These are phyloP conservation scores for Aspergillus affinis DNA, from an alignment of 495 filamentous ascomycete species.

Conservation along the genomic window DNA sequence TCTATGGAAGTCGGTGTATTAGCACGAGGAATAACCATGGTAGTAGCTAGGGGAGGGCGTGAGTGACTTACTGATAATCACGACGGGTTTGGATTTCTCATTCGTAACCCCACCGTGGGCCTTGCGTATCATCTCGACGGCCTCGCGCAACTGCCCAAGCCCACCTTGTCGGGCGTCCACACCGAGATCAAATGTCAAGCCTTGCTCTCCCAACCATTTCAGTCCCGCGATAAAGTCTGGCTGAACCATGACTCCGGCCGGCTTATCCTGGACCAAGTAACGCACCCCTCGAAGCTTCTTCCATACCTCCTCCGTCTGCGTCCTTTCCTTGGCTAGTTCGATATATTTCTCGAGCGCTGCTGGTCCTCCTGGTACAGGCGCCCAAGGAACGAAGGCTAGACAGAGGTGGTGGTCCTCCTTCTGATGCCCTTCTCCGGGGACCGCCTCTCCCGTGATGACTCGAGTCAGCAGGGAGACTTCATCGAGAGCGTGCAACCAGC, in stretches of 20 bases:
- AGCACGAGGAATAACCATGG: slow-evolving; percentile 6
- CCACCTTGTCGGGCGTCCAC: slow-evolving; percentile 72
- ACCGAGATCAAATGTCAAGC: slow-evolving; percentile 75
- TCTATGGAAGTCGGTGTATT: slow-evolving; percentile 45
- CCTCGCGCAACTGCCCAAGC: slow-evolving; percentile 67
- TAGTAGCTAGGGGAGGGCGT: neutral
- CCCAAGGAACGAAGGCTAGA: slow-evolving; percentile 75
- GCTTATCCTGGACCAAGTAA: slow-evolving; percentile 78
- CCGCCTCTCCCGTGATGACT: slow-evolving; percentile 59
- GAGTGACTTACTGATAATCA: slow-evolving; percentile 61
- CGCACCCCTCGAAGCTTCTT: slow-evolving; percentile 68
- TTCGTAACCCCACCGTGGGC: slow-evolving; percentile 58
- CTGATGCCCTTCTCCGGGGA: slow-evolving; percentile 58
- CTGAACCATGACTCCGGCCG: slow-evolving; percentile 57
- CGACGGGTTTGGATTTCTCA: slow-evolving; percentile 57
- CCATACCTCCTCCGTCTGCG: slow-evolving; percentile 36
- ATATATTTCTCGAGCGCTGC: slow-evolving; percentile 50
- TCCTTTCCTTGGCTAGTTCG: slow-evolving; percentile 36
- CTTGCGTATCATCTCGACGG: slow-evolving; percentile 67
- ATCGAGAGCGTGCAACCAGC: slow-evolving; percentile 61
- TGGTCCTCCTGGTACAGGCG: slow-evolving; percentile 66
- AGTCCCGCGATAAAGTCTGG: slow-evolving; percentile 66
- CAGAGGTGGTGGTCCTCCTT: slow-evolving; percentile 51
- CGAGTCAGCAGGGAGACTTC: slow-evolving; percentile 67
- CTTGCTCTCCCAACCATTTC: slow-evolving; percentile 60